A percentile compares a stretch with the other conserved stretches of the same genome.
Conservation (phyloP, 352 stramenopile species). For the Blastocystis sp. region DNA sequence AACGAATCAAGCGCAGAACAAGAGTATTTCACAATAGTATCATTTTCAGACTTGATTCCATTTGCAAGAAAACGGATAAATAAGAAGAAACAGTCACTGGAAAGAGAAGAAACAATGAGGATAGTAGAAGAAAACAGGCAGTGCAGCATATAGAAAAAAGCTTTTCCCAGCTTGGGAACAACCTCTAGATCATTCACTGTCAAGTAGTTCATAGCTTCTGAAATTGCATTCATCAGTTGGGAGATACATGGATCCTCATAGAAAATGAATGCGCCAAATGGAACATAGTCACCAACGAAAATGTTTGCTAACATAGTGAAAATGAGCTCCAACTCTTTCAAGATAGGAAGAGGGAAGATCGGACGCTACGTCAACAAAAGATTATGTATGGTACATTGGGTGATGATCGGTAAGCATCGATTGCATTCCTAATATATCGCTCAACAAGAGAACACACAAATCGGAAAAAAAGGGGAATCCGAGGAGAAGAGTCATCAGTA, state of each 20-base stretch:
- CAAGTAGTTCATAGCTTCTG: neutral
- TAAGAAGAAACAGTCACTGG: neutral
- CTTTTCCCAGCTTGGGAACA: neutral
- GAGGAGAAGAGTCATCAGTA: neutral
- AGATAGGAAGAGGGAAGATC: neutral
- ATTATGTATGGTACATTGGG: neutral
- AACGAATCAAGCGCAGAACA: neutral
- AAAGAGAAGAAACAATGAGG: neutral
- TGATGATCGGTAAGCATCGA: neutral
- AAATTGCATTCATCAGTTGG: neutral
- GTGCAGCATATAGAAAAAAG: neutral
- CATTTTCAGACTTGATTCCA: conserved; percentile 12
- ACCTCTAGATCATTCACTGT: neutral
- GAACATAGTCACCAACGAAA: neutral
- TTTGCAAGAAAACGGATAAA: neutral
- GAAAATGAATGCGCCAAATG: conserved; percentile 19
- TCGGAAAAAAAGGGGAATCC: neutral
- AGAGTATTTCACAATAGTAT: neutral
- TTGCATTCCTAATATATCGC: neutral
- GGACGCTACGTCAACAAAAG: neutral
- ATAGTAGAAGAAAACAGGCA: neutral
- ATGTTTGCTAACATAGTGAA: neutral
- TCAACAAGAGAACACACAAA: neutral
- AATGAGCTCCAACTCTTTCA: neutral
- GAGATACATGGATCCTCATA: neutral